phyloP scores from a whole-genome alignment of 1,284 basidiomycete genomes.

The Malassezia slooffiae region DNA sequence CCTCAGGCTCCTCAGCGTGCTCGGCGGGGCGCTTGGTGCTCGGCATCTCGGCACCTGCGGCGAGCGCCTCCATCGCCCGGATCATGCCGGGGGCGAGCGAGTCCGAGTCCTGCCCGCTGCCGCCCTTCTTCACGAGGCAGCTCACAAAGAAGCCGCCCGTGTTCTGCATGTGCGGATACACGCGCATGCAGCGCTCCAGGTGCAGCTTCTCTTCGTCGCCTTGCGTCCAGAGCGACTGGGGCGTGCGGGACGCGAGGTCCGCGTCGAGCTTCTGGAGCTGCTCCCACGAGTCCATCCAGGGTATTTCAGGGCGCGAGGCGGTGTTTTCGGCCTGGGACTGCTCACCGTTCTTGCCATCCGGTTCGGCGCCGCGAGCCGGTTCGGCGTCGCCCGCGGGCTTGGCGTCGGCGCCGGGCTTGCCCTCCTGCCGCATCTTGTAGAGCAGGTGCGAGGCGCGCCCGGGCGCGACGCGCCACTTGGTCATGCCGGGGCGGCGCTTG shows the following conservation, averaged over 20 bases:
- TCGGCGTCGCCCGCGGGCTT: conserved; percentile 13
- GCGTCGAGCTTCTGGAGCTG: conserved; percentile 32
- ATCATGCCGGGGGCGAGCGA: conserved; percentile 42
- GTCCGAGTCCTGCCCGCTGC: conserved; percentile 20
- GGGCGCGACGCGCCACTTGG: conserved; percentile 39
- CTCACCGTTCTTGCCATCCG: conserved; percentile 10
- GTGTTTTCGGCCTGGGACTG: conserved; percentile 6
- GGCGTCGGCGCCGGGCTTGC: conserved; percentile 13
- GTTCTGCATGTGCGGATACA: conserved; percentile 86
- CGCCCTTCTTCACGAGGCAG: conserved; percentile 57
- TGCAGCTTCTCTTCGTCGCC: conserved; percentile 37
- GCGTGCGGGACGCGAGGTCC: conserved; percentile 27
- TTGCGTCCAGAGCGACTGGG: conserved; percentile 39
- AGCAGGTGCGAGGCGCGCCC: conserved; percentile 32
- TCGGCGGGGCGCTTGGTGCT: conserved; percentile 20
- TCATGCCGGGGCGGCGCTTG: conserved; percentile 52
- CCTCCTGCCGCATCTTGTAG: conserved; percentile 23
- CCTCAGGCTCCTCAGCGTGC: conserved; percentile 15
- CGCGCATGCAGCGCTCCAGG: conserved; percentile 37
- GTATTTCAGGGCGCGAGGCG: conserved; percentile 27
- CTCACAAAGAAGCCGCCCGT: conserved; percentile 96
- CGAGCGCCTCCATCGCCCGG: conserved; percentile 33
- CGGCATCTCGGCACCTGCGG: conserved; percentile 9
- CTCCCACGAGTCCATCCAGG: conserved; percentile 38
- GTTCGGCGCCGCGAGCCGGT: conserved; percentile 12